Base-by-base conservation (phyloP, 2,329 filamentous ascomycete genomes). In the Exophiala mesophila region DNA sequence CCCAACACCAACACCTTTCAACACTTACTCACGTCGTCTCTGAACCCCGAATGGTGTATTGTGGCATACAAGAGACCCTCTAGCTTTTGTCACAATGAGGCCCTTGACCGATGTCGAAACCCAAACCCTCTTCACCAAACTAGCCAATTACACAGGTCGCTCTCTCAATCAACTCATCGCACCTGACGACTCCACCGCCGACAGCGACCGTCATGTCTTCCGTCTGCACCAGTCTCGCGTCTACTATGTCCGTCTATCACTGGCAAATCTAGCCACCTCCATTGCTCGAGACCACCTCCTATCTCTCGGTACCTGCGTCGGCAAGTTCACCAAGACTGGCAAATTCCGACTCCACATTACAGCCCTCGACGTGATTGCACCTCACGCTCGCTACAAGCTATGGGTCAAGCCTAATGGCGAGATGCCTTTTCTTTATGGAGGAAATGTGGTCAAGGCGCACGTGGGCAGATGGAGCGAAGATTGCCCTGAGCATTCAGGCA, bases 391-490 rank as follows among this genome's bases (percentile, higher is more conserved):
- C 46, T 94, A 95, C 70, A 97, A 97, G 78, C 82, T 97, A 56
- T 97, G 89, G 88, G 83, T 98, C 55, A 94, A 94, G 68, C 78
- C 82, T 46, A 97, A 97, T 67, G 92, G 92, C 55, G 89, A 94
- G 60, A 95, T 96, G 88, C 90, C 92, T 1, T 97, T 94, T 64
- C 70, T 98, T 34, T 98, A 97, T 67, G 92, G 92, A 39, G 86
- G 87, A 44, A 89, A 97, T 65, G 75, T 94, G 39, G 79, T 94
- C 55, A 87, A 87, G 64, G 84, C 83, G 21, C 84, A 88, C 63
- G 78, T 92, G 13, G 87, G 87, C 15, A 71, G 88, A 49, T 90
- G 85, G 82, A 85, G 81, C 29, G 88, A 95, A 59, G 90, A 97
- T 70, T 89, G 85, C 57, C 89, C 90, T 0, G 88, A 94, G 67